A percentile compares a stretch with the other conserved stretches of the same genome.
Conservation (phyloP, 768 basidiomycete species). For the Lactarius akahatsu region DNA sequence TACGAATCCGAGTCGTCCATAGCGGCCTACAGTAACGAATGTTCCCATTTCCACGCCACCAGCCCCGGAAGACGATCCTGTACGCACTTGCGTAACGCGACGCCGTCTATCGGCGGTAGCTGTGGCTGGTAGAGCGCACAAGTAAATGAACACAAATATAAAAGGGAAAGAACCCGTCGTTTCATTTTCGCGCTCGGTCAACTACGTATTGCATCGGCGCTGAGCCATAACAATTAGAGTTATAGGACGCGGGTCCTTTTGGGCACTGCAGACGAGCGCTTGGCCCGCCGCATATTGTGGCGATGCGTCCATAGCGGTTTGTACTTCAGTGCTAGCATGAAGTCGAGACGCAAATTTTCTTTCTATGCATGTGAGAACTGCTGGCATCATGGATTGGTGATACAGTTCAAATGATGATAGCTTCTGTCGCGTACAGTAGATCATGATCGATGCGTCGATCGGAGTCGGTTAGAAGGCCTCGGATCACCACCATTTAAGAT, state of each 20-base stretch:
- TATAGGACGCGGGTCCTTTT: too few species aligned
- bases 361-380: too few species aligned
- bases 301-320: too few species aligned
- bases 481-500: not conserved
- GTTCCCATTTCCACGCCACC: not conserved
- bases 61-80: not conserved
- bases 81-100: not conserved
- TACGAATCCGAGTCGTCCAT: not conserved
- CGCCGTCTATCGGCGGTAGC: too few species aligned
- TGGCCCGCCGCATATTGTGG: too few species aligned
- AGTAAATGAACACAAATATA: too few species aligned
- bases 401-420: not conserved
- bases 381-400: not conserved
- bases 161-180: too few species aligned
- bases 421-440: slow-evolving; percentile 2
- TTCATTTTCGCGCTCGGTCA: too few species aligned
- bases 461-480: not conserved
- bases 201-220: too few species aligned
- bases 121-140: too few species aligned
- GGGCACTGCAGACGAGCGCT: too few species aligned
- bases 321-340: not conserved
- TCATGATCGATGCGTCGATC: not conserved
- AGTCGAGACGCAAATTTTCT: not conserved
- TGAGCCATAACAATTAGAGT: too few species aligned
- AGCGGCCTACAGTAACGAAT: not conserved